Evolutionary conservation across 768 basidiomycete genomes (phyloP).

Genomic region (Rubroboletus pulcherrimus): DNA sequence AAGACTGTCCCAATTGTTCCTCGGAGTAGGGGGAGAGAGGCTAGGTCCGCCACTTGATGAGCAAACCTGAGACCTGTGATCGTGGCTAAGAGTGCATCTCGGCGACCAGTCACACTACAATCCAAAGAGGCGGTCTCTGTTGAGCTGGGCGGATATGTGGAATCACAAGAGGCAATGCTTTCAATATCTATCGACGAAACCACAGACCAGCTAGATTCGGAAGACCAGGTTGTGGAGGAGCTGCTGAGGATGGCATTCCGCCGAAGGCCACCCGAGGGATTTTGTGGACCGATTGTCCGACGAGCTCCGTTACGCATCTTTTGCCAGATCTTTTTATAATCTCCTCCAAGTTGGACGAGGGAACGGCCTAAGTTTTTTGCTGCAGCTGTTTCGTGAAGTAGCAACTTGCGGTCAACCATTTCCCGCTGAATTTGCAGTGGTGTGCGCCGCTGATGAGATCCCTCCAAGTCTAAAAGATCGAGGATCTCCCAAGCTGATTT

Average conservation of each 20-base stretch:
- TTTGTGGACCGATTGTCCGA: too few species aligned
- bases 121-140: background rate
- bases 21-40: background rate
- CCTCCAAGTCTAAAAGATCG: background rate
- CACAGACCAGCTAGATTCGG: background rate
- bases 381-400: constrained; percentile 12
- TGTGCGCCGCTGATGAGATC: background rate
- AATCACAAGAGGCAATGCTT: background rate
- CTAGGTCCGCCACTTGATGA: constrained; percentile 8
- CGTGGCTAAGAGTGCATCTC: background rate
- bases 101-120: background rate
- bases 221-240: constrained; percentile 1
- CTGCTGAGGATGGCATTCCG: background rate
- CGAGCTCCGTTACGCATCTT: background rate
- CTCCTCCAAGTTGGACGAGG: background rate
- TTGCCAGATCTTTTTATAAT: constrained; percentile 7
- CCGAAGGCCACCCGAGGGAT: background rate
- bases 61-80: constrained; percentile 6
- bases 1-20: constrained; percentile 8
- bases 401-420: constrained; percentile 13
- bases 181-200: background rate
- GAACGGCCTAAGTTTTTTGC: constrained; percentile 10
- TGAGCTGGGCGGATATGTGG: background rate
- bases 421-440: constrained; percentile 16
- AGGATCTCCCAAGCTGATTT: constrained; percentile 15